Percentiles rank a stretch among this genome's conserved stretches.
These are phyloP conservation scores for Haematococcus lacustris DNA, from an alignment of 139 green algal genomes.

Conservation along the genomic window DNA sequence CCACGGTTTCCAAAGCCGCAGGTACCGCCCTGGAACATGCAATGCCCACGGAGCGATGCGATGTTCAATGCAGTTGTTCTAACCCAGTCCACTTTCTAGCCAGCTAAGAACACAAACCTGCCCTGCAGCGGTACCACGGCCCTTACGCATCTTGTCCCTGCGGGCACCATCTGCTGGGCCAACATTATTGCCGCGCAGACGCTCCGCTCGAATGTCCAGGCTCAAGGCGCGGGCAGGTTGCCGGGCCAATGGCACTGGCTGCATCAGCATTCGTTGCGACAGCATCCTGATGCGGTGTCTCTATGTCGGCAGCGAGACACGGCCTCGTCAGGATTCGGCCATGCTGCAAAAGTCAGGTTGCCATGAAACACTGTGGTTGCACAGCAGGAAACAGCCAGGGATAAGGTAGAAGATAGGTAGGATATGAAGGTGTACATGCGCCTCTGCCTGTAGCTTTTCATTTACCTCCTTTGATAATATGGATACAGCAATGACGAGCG, in stretches of 20 bases:
- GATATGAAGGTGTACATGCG: too few species aligned
- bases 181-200: conserved; percentile 86
- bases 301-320: too few species aligned
- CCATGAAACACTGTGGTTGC: neutral
- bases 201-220: conserved; percentile 52
- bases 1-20: conserved; percentile 95
- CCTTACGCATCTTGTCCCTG: conserved; percentile 76
- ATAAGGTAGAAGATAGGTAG: too few species aligned
- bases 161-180: conserved; percentile 72
- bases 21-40: conserved; percentile 79
- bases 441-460: too few species aligned
- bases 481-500: too few species aligned
- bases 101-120: conserved; percentile 56
- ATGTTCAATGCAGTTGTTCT: too few species aligned
- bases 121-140: conserved; percentile 83
- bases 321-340: too few species aligned
- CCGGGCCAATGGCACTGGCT: neutral
- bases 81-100: too few species aligned
- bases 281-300: neutral
- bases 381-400: too few species aligned
- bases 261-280: neutral
- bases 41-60: too few species aligned
- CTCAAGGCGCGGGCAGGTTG: too few species aligned
- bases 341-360: neutral
- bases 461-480: too few species aligned